These are phyloP conservation scores for Metschnikowia koreensis DNA, from an alignment of 805 yeast genomes.

Conservation along the genomic window DNA sequence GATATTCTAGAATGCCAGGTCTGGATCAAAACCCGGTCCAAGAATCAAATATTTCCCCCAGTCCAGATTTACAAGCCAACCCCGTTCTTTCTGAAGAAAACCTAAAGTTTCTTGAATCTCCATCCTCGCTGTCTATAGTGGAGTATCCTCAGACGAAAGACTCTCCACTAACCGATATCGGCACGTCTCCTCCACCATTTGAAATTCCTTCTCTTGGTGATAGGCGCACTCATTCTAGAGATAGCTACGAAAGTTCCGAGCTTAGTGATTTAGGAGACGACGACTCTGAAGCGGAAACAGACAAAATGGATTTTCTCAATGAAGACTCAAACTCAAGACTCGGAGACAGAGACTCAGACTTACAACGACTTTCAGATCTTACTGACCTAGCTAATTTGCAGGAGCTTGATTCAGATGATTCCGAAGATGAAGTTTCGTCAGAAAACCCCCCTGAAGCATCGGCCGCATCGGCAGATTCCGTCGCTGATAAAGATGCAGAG, in stretches of 20 bases:
- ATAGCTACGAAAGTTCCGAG: constrained; percentile 41
- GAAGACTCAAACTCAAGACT: constrained; percentile 23
- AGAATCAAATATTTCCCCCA: neutral
- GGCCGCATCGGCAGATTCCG: neutral
- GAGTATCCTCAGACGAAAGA: constrained; percentile 26
- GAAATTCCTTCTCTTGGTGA: constrained; percentile 21
- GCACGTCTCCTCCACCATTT: constrained; percentile 40
- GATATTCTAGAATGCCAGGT: constrained; percentile 8
- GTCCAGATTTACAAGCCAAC: neutral
- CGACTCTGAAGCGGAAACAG: constrained; percentile 89
- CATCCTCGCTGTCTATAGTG: constrained; percentile 5
- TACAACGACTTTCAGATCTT: constrained; percentile 40
- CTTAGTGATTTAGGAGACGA: constrained; percentile 55
- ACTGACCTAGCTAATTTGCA: constrained; percentile 41
- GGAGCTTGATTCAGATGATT: constrained; percentile 38
- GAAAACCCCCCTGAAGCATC: neutral
- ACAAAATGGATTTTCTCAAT: constrained; percentile 64
- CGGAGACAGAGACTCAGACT: constrained; percentile 32
- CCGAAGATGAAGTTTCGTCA: constrained; percentile 12
- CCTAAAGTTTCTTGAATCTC: constrained; percentile 5
- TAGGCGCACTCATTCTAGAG: constrained; percentile 17
- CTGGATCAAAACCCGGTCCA: constrained; percentile 5
- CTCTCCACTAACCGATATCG: constrained; percentile 41
- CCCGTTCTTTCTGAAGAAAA: constrained; percentile 8
- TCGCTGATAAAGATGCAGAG: neutral